Conservation (phyloP, 1,284 basidiomycete species). For the Athelia psychrophila region DNA sequence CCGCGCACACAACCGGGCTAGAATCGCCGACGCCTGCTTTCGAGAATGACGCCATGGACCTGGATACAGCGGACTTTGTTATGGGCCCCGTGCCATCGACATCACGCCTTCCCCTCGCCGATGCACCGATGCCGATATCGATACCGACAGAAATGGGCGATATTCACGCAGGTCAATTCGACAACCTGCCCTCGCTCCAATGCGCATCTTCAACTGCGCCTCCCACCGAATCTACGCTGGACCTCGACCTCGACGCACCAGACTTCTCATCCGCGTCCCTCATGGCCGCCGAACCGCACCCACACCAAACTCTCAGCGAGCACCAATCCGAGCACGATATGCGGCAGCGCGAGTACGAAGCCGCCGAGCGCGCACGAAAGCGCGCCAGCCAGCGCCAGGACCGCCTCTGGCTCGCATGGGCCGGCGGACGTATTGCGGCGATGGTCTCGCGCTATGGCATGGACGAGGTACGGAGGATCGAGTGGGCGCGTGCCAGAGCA, state of each 20-base stretch:
- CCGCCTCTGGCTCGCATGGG: not conserved
- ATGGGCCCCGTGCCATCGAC: not conserved
- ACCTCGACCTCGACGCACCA: no score
- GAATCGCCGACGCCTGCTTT: not conserved
- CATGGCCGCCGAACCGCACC: no score
- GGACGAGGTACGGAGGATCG: not conserved
- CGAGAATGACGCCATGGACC: not conserved
- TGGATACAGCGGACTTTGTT: not conserved
- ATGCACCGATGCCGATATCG: no score
- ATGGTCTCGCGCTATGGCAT: not conserved
- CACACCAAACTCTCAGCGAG: not conserved
- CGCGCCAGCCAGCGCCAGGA: not conserved
- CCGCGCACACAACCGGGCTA: not conserved
- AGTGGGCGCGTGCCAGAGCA: not conserved
- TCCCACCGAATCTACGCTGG: no score
- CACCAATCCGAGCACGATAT: not conserved
- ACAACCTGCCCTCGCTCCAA: no score
- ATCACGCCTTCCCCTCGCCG: not conserved
- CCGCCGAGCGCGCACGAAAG: not conserved
- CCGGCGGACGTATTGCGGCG: not conserved
- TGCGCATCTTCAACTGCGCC: no score
- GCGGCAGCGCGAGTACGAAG: not conserved
- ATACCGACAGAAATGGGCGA: no score
- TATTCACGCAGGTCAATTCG: no score
- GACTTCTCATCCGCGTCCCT: no score